phyloP scores from a whole-genome alignment of 164 flowering plant species.

The Kalanchoe fedtschenkoi region DNA sequence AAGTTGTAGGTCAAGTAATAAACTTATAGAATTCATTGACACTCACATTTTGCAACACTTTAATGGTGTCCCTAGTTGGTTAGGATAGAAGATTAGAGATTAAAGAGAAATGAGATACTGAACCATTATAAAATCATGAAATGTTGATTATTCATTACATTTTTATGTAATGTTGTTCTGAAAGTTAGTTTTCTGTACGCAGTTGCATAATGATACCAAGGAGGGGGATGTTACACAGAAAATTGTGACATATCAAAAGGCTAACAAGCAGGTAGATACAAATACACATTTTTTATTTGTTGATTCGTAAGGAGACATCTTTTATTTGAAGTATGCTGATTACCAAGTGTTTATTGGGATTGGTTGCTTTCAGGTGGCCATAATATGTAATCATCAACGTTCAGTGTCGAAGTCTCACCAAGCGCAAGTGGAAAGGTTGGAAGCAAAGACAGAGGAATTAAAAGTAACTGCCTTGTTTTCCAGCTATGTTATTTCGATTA shows the following conservation, averaged over 20 bases:
- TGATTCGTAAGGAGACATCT: neutral
- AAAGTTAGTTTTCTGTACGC: conserved; percentile 10
- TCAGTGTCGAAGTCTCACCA: conserved; percentile 71
- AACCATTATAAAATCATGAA: no score
- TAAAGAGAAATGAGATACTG: no score
- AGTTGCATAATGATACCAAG: conserved; percentile 51
- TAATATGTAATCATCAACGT: conserved; percentile 97
- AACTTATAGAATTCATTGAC: no score
- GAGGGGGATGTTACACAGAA: conserved; percentile 66
- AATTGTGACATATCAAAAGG: conserved; percentile 52
- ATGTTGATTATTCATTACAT: no score
- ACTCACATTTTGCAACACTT: no score
- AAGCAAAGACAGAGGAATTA: conserved; percentile 63
- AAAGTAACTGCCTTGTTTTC: conserved; percentile 35
- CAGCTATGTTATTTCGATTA: neutral
- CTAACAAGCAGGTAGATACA: conserved; percentile 97
- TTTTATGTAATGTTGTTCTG: no score
- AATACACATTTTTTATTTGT: neutral
- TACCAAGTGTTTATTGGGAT: neutral
- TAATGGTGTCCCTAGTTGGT: no score
- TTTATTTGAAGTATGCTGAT: neutral
- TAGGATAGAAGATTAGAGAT: no score
- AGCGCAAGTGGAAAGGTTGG: conserved; percentile 63
- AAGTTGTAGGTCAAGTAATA: no score
- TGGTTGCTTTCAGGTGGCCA: conserved; percentile 66